These are phyloP conservation scores for Trichosporon sp. DNA, from an alignment of 1,284 basidiomycete genomes.

Conservation along the genomic window DNA sequence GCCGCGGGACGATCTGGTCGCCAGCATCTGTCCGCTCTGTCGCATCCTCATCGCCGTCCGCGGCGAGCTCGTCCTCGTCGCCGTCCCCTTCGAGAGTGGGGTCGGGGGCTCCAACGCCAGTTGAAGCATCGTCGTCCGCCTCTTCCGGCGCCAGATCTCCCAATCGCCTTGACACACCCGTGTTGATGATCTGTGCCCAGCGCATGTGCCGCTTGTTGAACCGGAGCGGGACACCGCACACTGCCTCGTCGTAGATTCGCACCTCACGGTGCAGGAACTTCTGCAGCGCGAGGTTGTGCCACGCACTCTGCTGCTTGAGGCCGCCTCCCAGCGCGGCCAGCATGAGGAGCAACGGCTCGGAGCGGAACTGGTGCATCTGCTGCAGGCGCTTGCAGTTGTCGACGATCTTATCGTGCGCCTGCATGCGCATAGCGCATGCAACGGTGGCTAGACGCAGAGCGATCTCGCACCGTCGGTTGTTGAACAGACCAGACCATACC, in stretches of 20 bases:
- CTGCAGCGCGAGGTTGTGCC: slow-evolving; percentile 67
- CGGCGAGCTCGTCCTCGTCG: slow-evolving; percentile 19
- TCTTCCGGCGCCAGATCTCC: slow-evolving; percentile 18
- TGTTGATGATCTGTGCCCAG: slow-evolving; percentile 40
- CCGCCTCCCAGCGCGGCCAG: slow-evolving; percentile 60
- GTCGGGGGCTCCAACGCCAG: not conserved
- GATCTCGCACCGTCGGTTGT: slow-evolving; percentile 60
- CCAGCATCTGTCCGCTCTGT: slow-evolving; percentile 1
- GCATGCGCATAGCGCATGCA: slow-evolving; percentile 61
- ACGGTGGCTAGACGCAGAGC: slow-evolving; percentile 66
- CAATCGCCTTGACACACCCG: slow-evolving; percentile 22
- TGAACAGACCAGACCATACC: slow-evolving; percentile 68
- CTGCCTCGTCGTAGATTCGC: slow-evolving; percentile 58
- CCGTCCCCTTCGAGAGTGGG: slow-evolving; percentile 1
- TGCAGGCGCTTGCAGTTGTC: slow-evolving; percentile 50
- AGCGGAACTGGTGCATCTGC: slow-evolving; percentile 72
- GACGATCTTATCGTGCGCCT: slow-evolving; percentile 57
- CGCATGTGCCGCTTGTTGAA: slow-evolving; percentile 19
- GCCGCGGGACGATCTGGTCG: slow-evolving; percentile 41
- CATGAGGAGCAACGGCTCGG: slow-evolving; percentile 62
- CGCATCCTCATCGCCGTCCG: slow-evolving; percentile 15
- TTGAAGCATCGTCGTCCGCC: not conserved
- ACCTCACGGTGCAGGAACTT: slow-evolving; percentile 77
- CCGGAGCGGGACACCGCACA: slow-evolving; percentile 54
- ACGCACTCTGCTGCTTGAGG: slow-evolving; percentile 61